A percentile compares a stretch with the other conserved stretches of the same genome.
phyloP scores from a whole-genome alignment of 495 filamentous ascomycete species.

The Trichocladium antarcticum region DNA sequence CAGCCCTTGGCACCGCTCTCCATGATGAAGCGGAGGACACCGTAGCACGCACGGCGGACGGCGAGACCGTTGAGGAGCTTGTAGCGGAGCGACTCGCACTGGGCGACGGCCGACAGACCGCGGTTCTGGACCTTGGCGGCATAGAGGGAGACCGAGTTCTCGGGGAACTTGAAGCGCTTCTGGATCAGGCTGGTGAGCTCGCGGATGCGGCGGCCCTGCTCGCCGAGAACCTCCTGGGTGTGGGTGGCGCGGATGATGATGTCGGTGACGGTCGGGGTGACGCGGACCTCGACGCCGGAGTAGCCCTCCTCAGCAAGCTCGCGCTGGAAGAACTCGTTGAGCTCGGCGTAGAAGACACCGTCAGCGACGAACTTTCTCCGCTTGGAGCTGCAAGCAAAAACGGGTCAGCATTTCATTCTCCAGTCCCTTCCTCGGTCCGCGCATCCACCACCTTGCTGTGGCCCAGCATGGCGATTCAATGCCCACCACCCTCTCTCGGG shows the following conservation, averaged over 20 bases:
- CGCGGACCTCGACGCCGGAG: slow-evolving; percentile 98
- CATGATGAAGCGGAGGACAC: slow-evolving; percentile 99
- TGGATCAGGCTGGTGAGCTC: slow-evolving; percentile 99
- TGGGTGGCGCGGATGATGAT: slow-evolving; percentile 99
- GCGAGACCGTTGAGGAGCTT: slow-evolving; percentile 99
- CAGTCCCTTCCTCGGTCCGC: not conserved
- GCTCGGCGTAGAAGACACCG: slow-evolving; percentile 99
- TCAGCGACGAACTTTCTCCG: slow-evolving; percentile 99
- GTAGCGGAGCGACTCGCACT: slow-evolving; percentile 99
- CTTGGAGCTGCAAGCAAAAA: slow-evolving; percentile 60
- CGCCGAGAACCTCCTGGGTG: slow-evolving; percentile 98
- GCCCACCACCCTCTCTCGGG: not conserved
- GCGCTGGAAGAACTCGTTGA: slow-evolving; percentile 99
- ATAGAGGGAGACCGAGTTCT: slow-evolving; percentile 99
- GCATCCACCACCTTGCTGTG: not conserved
- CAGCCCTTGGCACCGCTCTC: slow-evolving; percentile 98
- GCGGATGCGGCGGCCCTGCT: slow-evolving; percentile 98
- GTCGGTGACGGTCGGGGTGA: slow-evolving; percentile 98
- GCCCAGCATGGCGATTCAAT: not conserved
- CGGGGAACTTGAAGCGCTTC: slow-evolving; percentile 99
- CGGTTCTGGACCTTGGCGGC: slow-evolving; percentile 99
- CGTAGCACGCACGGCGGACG: slow-evolving; percentile 95
- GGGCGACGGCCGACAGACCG: slow-evolving; percentile 96
- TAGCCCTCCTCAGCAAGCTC: slow-evolving; percentile 99
- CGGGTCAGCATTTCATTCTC: slow-evolving; percentile 15